These are phyloP conservation scores for Floccularia luteovirens DNA, from an alignment of 768 basidiomycete genomes.

Conservation along the genomic window DNA sequence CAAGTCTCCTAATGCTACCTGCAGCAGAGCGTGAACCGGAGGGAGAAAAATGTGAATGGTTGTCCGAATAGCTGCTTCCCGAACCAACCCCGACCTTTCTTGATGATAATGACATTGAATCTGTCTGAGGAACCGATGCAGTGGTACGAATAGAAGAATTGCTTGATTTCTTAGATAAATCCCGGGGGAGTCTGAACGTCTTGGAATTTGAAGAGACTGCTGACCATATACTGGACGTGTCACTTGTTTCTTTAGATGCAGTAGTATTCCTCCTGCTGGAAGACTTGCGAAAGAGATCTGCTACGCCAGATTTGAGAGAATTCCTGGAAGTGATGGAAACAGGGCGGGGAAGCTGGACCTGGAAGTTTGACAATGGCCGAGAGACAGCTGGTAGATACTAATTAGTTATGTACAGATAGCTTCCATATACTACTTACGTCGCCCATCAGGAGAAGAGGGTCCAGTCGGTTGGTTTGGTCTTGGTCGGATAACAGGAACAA, in stretches of 20 bases:
- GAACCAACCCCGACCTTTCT: slow-evolving; percentile 22
- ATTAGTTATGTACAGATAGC: not conserved
- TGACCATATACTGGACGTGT: slow-evolving; percentile 40
- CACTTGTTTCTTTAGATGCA: slow-evolving; percentile 34
- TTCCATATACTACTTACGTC: slow-evolving; percentile 21
- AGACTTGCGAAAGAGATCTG: slow-evolving; percentile 17
- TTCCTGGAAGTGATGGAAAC: slow-evolving; percentile 45
- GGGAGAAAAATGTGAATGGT: slow-evolving; percentile 17
- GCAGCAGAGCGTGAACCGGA: slow-evolving; percentile 32
- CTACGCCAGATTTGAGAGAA: slow-evolving; percentile 42
- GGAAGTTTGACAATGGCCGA: slow-evolving; percentile 31
- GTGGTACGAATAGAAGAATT: slow-evolving; percentile 39
- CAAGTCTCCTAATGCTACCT: slow-evolving; percentile 37
- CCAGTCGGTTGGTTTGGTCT: slow-evolving; percentile 15
- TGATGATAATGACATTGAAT: slow-evolving; percentile 36
- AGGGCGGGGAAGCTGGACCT: slow-evolving; percentile 34
- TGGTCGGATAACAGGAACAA: slow-evolving; percentile 46
- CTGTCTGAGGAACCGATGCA: slow-evolving; percentile 26
- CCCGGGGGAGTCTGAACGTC: slow-evolving; percentile 27
- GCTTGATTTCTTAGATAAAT: slow-evolving; percentile 42
- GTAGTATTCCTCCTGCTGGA: slow-evolving; percentile 3
- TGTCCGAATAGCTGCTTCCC: slow-evolving; percentile 19
- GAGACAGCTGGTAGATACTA: slow-evolving; percentile 16
- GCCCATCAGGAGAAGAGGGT: slow-evolving; percentile 17
- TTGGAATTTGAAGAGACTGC: slow-evolving; percentile 27